These are phyloP conservation scores for Cytospora paraplurivora DNA, from an alignment of 2,329 filamentous ascomycete genomes.

Conservation along the genomic window DNA sequence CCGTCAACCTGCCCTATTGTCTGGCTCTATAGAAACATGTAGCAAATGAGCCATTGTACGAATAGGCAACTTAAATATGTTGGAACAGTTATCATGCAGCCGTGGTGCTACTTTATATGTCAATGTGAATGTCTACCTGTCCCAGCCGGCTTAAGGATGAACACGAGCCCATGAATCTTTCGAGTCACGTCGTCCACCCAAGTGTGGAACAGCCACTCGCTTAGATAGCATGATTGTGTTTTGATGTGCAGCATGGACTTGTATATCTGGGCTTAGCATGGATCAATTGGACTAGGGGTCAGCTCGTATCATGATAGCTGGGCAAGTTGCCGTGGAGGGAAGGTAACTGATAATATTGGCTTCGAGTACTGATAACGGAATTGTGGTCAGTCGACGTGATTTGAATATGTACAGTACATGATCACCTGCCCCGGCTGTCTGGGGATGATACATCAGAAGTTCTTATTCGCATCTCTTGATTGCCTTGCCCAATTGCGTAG, in stretches of 20 bases:
- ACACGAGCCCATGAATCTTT: neutral
- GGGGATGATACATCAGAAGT: neutral
- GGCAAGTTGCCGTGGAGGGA: neutral
- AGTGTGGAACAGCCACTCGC: neutral
- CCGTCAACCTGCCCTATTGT: too few relatives aligned
- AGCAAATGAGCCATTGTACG: neutral
- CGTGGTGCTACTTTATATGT: neutral
- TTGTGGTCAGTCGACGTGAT: neutral
- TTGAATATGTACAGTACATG: neutral
- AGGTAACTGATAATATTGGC: neutral
- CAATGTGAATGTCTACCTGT: neutral
- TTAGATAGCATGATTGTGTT: neutral
- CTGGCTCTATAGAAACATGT: neutral
- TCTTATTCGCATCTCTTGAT: neutral
- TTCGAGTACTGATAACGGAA: constrained; percentile 18
- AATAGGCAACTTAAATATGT: neutral
- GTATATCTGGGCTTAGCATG: neutral
- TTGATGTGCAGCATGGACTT: neutral
- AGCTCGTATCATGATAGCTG: neutral
- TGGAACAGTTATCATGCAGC: neutral
- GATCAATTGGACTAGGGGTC: neutral
- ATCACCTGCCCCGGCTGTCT: neutral
- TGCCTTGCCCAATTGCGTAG: neutral
- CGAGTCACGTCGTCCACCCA: neutral
- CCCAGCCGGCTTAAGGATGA: neutral